Evolutionary conservation across 257 asterid species (phyloP).

Genomic region (Eustoma russellianum): DNA sequence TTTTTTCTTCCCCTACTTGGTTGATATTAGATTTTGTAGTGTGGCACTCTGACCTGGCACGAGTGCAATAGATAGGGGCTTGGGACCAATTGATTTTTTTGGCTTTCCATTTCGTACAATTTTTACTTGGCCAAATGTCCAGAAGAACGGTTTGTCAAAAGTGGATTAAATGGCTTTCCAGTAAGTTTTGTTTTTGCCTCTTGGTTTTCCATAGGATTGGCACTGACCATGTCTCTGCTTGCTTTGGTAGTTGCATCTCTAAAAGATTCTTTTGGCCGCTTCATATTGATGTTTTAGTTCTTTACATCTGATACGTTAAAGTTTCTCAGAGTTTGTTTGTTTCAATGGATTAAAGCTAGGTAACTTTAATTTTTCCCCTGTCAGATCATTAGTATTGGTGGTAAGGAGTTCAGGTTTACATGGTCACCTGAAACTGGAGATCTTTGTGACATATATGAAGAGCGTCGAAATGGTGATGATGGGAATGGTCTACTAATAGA

Average conservation of each 20-base stretch:
- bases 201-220: no score
- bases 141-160: no score
- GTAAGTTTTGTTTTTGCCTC: no score
- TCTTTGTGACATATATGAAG: constrained; percentile 90
- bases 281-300: not conserved
- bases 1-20: not conserved
- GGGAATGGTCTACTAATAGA: constrained; percentile 84
- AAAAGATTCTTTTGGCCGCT: not conserved
- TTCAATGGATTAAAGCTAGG: not conserved
- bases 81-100: not conserved
- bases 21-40: not conserved
- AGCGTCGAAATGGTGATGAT: constrained; percentile 79
- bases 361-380: not conserved
- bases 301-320: no score
- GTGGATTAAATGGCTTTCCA: no score
- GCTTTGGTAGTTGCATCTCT: not conserved
- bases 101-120: constrained; percentile 2
- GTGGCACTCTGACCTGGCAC: not conserved
- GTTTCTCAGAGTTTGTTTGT: not conserved
- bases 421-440: constrained; percentile 89
- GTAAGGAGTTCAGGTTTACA: constrained; percentile 75
- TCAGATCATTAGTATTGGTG: constrained; percentile 86
- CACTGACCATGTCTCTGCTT: not conserved
- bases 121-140: no score
- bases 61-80: not conserved